phyloP scores from a whole-genome alignment of 2,329 filamentous ascomycete species.

The Coniochaeta ligniaria region DNA sequence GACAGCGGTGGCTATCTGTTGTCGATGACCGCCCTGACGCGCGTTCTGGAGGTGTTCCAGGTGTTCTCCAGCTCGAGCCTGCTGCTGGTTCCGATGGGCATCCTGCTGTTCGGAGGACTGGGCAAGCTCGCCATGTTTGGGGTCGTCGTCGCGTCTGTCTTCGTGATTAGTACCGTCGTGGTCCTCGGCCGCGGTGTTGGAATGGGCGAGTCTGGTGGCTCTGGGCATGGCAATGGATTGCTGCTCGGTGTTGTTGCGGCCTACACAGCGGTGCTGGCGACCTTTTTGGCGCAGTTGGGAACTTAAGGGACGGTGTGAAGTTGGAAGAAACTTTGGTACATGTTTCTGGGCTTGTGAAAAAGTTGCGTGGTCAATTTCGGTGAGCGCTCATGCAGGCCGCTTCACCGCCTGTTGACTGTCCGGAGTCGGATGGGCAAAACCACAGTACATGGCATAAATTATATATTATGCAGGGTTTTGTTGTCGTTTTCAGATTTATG shows the following conservation, averaged over 20 bases:
- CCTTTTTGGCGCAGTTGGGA: not conserved
- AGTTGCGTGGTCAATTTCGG: not conserved
- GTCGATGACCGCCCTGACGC: not conserved
- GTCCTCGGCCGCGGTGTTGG: not conserved
- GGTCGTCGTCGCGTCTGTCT: conserved; percentile 4
- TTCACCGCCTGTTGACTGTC: not conserved
- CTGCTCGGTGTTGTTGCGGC: not conserved
- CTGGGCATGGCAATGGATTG: conserved; percentile 1
- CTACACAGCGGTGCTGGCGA: not conserved
- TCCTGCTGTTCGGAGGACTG: conserved; percentile 4
- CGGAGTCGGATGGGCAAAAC: no score
- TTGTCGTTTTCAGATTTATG: not conserved
- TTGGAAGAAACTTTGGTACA: not conserved
- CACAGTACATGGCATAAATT: not conserved
- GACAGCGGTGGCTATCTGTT: not conserved
- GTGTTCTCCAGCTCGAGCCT: not conserved
- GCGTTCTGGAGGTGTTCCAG: conserved; percentile 1
- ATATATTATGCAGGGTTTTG: not conserved
- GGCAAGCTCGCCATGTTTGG: conserved; percentile 2
- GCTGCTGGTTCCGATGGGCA: conserved; percentile 4
- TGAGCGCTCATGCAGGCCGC: not conserved
- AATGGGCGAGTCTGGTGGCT: conserved; percentile 3
- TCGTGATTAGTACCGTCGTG: conserved; percentile 4
- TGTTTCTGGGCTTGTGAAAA: not conserved
- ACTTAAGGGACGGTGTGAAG: not conserved